phyloP scores from a whole-genome alignment of 495 filamentous ascomycete species.

The Ramalina peruviana region DNA sequence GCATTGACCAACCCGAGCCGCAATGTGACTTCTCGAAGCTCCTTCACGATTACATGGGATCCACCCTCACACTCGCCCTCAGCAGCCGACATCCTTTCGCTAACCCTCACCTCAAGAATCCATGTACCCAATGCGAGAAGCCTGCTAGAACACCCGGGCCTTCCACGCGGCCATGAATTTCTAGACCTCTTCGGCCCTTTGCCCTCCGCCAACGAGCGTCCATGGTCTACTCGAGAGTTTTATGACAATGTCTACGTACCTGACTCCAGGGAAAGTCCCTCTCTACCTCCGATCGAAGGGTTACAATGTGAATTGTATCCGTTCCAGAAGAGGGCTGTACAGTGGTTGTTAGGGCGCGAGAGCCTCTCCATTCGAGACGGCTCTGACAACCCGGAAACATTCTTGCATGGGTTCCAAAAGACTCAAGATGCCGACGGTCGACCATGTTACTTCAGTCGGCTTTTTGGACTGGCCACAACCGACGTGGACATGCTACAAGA shows the following conservation, averaged over 20 bases:
- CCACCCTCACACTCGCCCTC: background rate
- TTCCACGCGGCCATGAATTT: constrained; percentile 3
- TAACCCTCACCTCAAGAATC: constrained; percentile 3
- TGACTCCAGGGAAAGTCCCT: background rate
- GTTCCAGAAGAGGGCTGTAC: constrained; percentile 58
- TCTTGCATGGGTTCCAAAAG: constrained; percentile 15
- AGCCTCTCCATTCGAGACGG: constrained; percentile 21
- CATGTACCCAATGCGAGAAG: constrained; percentile 5
- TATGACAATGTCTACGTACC: constrained; percentile 53
- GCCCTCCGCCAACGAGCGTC: background rate
- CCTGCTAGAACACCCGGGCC: constrained; percentile 2
- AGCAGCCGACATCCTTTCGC: background rate
- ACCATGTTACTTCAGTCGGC: constrained; percentile 44
- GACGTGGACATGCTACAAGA: constrained; percentile 34
- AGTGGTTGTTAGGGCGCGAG: constrained; percentile 54
- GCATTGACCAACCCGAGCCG: background rate
- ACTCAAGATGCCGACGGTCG: constrained; percentile 36
- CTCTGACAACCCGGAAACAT: background rate
- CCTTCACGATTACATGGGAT: background rate
- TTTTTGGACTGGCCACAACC: constrained; percentile 46
- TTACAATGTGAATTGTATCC: constrained; percentile 46
- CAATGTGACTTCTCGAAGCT: background rate
- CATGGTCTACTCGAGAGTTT: constrained; percentile 45
- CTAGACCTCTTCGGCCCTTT: constrained; percentile 5
- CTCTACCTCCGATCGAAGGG: constrained; percentile 19